These are phyloP conservation scores for Escovopsis sp. DNA, from an alignment of 2,329 filamentous ascomycete species.

Conservation along the genomic window DNA sequence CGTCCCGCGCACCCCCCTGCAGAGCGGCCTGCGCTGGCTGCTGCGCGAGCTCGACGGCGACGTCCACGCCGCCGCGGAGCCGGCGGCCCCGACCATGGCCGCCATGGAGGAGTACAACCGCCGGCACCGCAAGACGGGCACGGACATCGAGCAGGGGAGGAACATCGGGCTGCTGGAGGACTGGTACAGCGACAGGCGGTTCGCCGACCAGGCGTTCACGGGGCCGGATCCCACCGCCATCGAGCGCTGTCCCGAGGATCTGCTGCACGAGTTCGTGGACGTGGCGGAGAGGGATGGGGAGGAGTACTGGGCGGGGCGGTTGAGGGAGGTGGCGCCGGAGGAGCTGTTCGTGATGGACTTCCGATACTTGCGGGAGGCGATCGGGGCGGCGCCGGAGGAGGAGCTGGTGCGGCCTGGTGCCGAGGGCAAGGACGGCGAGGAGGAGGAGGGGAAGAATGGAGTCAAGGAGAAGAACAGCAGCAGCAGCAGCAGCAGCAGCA, in stretches of 20 bases:
- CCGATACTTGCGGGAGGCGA: constrained; percentile 25
- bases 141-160: constrained; percentile 17
- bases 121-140: constrained; percentile 17
- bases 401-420: constrained; percentile 9
- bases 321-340: constrained; percentile 12
- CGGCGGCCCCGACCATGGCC: constrained; percentile 15
- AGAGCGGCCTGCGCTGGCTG: constrained; percentile 17
- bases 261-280: constrained; percentile 19
- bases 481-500: constrained; percentile 14
- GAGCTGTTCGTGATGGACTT: constrained; percentile 27
- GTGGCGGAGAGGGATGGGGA: constrained; percentile 19
- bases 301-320: constrained; percentile 17
- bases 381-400: constrained; percentile 14
- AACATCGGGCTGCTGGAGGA: constrained; percentile 21
- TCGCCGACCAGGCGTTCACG: constrained; percentile 28
- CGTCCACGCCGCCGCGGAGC: constrained; percentile 14
- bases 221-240: constrained; percentile 30
- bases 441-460: no score
- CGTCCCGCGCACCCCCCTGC: constrained; percentile 16
- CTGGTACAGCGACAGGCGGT: constrained; percentile 28
- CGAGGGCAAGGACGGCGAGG: no score
- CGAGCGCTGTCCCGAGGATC: constrained; percentile 20
- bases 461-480: no score
- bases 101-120: constrained; percentile 19
- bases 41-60: constrained; percentile 11